phyloP scores from a whole-genome alignment of 352 stramenopile genomes.

The Phytophthora multivora region DNA sequence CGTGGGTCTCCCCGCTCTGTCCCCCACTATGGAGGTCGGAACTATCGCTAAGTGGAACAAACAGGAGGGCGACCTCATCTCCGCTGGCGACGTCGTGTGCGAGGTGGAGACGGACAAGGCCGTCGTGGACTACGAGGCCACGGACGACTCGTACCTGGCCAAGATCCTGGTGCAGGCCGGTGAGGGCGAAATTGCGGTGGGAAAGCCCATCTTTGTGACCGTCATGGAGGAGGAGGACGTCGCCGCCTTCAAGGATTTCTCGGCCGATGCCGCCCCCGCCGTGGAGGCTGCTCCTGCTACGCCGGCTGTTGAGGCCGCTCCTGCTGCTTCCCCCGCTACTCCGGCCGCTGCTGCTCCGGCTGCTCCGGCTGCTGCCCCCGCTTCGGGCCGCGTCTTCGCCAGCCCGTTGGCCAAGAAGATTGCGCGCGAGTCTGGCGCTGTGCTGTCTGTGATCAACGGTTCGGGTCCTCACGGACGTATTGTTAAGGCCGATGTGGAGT shows the following conservation, averaged over 20 bases:
- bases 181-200: slow-evolving; percentile 85
- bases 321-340: slow-evolving; percentile 26
- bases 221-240: slow-evolving; percentile 62
- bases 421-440: slow-evolving; percentile 76
- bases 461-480: slow-evolving; percentile 91
- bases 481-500: slow-evolving; percentile 94
- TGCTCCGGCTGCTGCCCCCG: slow-evolving; percentile 18
- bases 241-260: slow-evolving; percentile 62
- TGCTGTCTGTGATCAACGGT: slow-evolving; percentile 74
- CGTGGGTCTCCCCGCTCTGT: slow-evolving; percentile 74
- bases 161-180: slow-evolving; percentile 94
- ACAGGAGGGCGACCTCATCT: slow-evolving; percentile 91
- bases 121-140: slow-evolving; percentile 97
- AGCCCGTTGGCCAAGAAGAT: slow-evolving; percentile 95
- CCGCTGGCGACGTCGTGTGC: slow-evolving; percentile 92
- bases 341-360: slow-evolving; percentile 15
- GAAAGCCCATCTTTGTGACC: slow-evolving; percentile 74
- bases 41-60: slow-evolving; percentile 96
- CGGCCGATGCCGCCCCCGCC: slow-evolving; percentile 41
- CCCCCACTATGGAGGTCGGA: slow-evolving; percentile 95
- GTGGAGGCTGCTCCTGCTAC: slow-evolving; percentile 33
- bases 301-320: slow-evolving; percentile 23
- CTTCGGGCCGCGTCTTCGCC: slow-evolving; percentile 89
- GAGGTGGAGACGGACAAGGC: slow-evolving; percentile 99
- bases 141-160: slow-evolving; percentile 95